Percentiles rank a stretch among this genome's conserved stretches.
Evolutionary conservation across 148 eudicot genomes (phyloP).

Genomic region (Rhododendron griersonianum): DNA sequence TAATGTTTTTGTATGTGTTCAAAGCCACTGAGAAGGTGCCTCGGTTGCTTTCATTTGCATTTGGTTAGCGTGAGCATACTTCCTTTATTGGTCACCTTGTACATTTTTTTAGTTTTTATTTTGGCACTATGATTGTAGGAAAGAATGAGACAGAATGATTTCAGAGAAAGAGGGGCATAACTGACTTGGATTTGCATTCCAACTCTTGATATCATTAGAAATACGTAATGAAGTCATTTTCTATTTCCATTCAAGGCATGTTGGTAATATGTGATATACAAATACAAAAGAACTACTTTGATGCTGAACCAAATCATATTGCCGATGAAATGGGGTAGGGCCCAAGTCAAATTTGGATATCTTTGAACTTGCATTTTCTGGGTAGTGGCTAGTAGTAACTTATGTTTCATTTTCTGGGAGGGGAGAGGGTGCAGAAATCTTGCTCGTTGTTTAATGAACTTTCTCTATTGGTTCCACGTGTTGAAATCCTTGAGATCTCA

Average conservation of each 20-base stretch:
- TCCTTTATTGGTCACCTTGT: background rate
- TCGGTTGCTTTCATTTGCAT: background rate
- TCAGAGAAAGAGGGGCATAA: background rate
- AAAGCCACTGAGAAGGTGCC: conserved; percentile 1
- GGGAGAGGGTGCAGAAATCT: background rate
- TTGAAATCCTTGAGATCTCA: background rate
- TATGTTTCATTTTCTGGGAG: background rate
- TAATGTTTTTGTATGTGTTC: background rate
- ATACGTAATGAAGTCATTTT: too few relatives aligned
- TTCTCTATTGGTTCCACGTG: background rate
- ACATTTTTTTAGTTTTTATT: background rate
- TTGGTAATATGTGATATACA: background rate
- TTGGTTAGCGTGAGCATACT: background rate
- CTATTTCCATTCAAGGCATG: background rate
- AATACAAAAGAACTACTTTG: background rate
- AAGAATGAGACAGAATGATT: background rate
- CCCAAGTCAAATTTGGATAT: background rate
- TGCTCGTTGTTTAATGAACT: background rate
- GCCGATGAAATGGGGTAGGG: background rate
- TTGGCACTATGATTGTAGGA: background rate
- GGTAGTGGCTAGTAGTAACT: background rate
- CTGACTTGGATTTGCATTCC: background rate
- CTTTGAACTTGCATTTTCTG: background rate
- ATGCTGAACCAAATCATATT: background rate
- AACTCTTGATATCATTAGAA: background rate